A percentile compares a stretch with the other conserved stretches of the same genome.
phyloP scores from a whole-genome alignment of 371 early-diverging fungal genomes.

The Fennellomyces sp. region DNA sequence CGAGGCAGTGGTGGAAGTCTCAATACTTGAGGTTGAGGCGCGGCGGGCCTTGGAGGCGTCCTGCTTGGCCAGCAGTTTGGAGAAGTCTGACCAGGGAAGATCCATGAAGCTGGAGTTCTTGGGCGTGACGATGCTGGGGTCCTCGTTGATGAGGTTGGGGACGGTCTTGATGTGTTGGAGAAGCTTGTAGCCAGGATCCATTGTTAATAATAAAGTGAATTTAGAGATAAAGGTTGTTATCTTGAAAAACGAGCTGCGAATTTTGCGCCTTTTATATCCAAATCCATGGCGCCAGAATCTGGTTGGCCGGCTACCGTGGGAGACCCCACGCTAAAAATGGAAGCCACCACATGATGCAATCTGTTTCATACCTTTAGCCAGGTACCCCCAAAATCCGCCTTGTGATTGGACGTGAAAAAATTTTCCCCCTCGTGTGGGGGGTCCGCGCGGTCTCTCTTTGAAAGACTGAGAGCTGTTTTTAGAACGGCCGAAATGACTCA shows the following conservation, averaged over 20 bases:
- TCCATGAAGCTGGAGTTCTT: constrained; percentile 37
- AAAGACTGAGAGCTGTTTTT: no score
- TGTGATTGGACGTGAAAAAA: not conserved
- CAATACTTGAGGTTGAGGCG: constrained; percentile 9
- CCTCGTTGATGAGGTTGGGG: constrained; percentile 39
- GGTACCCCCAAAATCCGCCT: not conserved
- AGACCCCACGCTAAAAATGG: not conserved
- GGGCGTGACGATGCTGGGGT: constrained; percentile 35
- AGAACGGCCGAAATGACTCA: not conserved
- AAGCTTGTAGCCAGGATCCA: constrained; percentile 39
- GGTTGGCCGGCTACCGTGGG: not conserved
- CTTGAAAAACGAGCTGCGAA: not conserved
- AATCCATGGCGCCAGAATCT: no score
- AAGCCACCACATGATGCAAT: constrained; percentile 5
- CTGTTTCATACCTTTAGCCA: not conserved
- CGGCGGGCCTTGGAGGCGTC: constrained; percentile 8
- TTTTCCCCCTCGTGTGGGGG: not conserved
- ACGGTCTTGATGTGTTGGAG: constrained; percentile 39
- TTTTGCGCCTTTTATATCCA: not conserved
- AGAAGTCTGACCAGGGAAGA: constrained; percentile 34
- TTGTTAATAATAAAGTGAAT: constrained; percentile 6
- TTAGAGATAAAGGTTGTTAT: not conserved
- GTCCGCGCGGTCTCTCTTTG: no score
- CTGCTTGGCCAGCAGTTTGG: constrained; percentile 19
- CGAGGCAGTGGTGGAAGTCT: constrained; percentile 10